Conservation (phyloP, 164 flowering plant species). For the Sedum album region DNA sequence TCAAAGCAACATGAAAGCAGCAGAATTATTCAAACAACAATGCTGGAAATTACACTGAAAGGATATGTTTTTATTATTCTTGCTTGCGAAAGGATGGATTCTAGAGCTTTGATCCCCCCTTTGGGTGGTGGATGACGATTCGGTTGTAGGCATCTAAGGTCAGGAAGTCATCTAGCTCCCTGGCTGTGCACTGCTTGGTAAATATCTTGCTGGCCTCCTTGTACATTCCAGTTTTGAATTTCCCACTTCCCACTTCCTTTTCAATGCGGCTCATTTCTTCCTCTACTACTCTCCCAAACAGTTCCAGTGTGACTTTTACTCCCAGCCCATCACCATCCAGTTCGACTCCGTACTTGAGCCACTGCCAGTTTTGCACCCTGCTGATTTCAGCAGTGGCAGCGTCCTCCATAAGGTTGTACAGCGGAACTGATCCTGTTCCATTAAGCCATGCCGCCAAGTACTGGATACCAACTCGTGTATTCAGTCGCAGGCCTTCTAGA, state of each 20-base stretch:
- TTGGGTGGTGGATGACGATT: constrained; percentile 61
- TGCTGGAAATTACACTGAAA: not conserved
- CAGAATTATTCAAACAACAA: no score
- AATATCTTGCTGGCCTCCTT: constrained; percentile 67
- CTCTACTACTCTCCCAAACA: constrained; percentile 39
- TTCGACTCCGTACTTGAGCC: constrained; percentile 66
- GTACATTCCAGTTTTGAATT: constrained; percentile 62
- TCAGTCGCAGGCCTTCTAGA: constrained; percentile 76
- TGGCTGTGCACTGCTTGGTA: constrained; percentile 59
- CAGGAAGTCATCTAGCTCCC: constrained; percentile 67
- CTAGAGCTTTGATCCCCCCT: constrained; percentile 45
- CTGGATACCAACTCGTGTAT: constrained; percentile 83
- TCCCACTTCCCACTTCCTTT: constrained; percentile 59
- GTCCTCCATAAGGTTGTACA: constrained; percentile 96
- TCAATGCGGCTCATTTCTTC: constrained; percentile 85
- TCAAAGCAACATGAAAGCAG: no score
- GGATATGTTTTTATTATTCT: not conserved
- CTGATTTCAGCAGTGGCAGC: constrained; percentile 95
- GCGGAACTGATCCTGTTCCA: constrained; percentile 84
- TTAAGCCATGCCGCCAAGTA: constrained; percentile 90
- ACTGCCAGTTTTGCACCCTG: constrained; percentile 91
- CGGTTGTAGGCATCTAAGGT: constrained; percentile 70
- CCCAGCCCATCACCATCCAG: constrained; percentile 74
- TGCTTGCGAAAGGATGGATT: not conserved
- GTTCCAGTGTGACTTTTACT: constrained; percentile 42